phyloP scores from a whole-genome alignment of 2,329 filamentous ascomycete genomes.

The Trichoderma koningii region DNA sequence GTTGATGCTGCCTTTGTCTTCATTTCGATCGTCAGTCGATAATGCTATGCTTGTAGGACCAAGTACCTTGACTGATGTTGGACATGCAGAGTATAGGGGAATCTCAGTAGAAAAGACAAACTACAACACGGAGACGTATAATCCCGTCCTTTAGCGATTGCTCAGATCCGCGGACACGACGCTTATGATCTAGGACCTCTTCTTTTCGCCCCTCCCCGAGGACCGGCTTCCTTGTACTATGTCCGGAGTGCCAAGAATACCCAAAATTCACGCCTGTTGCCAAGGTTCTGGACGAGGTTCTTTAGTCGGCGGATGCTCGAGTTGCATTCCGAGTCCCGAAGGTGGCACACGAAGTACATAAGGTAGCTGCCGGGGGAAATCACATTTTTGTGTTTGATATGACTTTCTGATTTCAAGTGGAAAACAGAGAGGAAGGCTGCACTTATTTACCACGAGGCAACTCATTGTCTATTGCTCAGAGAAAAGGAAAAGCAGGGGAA shows the following conservation, averaged over 20 bases:
- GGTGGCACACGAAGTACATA: not conserved
- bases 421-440: too few species aligned
- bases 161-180: not conserved
- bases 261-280: not conserved
- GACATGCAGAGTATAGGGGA: too few species aligned
- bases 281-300: not conserved
- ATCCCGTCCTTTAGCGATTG: not conserved
- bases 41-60: too few species aligned
- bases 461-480: too few species aligned
- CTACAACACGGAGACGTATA: not conserved
- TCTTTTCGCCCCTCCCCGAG: too few species aligned
- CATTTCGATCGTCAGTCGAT: too few species aligned
- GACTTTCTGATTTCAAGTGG: not conserved
- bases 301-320: conserved; percentile 5
- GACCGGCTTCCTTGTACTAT: too few species aligned
- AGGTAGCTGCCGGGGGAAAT: not conserved
- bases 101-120: not conserved
- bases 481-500: not conserved
- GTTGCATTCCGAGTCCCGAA: conserved; percentile 19
- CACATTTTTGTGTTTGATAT: not conserved
- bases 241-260: not conserved
- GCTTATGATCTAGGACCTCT: not conserved
- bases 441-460: too few species aligned
- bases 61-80: too few species aligned
- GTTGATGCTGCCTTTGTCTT: too few species aligned